Base-by-base conservation (phyloP, 495 filamentous ascomycete genomes). In the Neurospora tetrasperma region DNA sequence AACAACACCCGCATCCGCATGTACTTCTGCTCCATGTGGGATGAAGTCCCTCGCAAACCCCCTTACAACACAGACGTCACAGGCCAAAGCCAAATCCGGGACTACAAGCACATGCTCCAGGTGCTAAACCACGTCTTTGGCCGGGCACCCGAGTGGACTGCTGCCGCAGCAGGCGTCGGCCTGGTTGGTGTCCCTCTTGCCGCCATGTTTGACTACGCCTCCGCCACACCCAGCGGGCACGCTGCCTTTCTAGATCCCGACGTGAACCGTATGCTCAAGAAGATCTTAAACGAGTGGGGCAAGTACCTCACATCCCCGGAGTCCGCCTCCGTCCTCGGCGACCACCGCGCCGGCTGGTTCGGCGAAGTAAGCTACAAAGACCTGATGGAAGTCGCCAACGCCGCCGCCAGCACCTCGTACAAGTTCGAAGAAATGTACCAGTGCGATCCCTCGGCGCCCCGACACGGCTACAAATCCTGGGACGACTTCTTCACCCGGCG, bases 401-500 rank as follows among this genome's bases (percentile, higher is more conserved):
- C 77, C 69, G 76, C 82, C 0, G 46, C 74, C n/a, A 69, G 79
- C 38, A 85, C 85, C n/a, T 72, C 76, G 14, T 79, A 82, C 70
- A 81, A 76, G 20, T 89, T 90, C 74, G 84, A 88, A 66, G 80
- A 87, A 8, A 82, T 87, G 80, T 89, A 80, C 74, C 31, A 80
- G 9, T 88, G 87, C 74, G 84, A 90, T 38, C 85, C 87, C 0
- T 74, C 72, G 0, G 74, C 82, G 2, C 78, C 80, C 66, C 74
- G 90, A 74, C 82, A 87, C 77, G 91, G 91, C 27, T 94, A 84
- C 79, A 86, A 83, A 48, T 92, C 90, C 1, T 93, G 91, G 91
- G 90, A 94, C 73, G 84, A 90, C 72, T 94, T 93, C 82, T 94
- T 94, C 82, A 92, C 89, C 0, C 87, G 92, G 18, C 59, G 83